A percentile compares a stretch with the other conserved stretches of the same genome.
Conservation (phyloP, 331 rosid species). For the Quercus tomentella region DNA sequence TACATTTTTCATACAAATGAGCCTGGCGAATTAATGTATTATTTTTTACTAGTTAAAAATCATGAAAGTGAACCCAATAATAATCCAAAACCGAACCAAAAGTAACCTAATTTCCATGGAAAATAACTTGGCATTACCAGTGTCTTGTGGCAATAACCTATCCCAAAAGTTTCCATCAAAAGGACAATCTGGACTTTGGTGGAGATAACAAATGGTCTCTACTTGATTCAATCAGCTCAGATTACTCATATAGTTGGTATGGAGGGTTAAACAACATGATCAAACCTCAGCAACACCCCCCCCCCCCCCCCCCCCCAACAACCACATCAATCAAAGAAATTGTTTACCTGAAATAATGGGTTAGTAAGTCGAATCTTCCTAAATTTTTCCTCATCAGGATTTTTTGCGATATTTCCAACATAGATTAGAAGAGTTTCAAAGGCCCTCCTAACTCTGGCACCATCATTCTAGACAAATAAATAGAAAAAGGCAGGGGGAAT, state of each 20-base stretch:
- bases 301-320: neutral
- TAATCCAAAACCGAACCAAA: too few relatives aligned
- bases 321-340: neutral
- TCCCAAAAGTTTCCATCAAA: neutral
- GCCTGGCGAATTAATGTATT: neutral
- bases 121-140: too few relatives aligned
- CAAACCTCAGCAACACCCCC: neutral
- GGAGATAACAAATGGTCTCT: too few relatives aligned
- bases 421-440: conserved; percentile 63
- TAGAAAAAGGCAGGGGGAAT: neutral
- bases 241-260: neutral
- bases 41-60: neutral
- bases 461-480: conserved; percentile 47
- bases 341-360: conserved; percentile 56
- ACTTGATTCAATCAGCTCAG: neutral
- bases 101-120: too few relatives aligned
- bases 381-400: conserved; percentile 71
- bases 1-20: neutral
- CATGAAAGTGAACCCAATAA: neutral
- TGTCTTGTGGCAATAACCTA: neutral
- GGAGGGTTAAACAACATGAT: neutral
- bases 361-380: conserved; percentile 73
- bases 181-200: neutral
- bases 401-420: conserved; percentile 66
- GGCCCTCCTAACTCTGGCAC: conserved; percentile 54